These are phyloP conservation scores for Daldinia bambusicola DNA, from an alignment of 495 filamentous ascomycete genomes.

Conservation along the genomic window DNA sequence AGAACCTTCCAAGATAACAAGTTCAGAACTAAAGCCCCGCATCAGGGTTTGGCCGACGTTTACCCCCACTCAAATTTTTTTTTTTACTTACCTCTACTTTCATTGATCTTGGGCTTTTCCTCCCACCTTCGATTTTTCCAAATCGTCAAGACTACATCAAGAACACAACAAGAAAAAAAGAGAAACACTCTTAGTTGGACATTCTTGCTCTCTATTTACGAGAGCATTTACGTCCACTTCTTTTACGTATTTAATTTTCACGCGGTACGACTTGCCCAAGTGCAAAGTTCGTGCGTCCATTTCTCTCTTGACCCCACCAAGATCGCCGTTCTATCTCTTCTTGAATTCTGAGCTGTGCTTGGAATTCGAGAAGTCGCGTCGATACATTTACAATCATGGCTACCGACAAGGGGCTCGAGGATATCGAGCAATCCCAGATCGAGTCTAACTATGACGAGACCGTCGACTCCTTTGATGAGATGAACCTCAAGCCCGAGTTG, in stretches of 20 bases:
- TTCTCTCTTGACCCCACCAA: conserved; percentile 58
- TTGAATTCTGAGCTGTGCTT: conserved; percentile 72
- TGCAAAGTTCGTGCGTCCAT: conserved; percentile 54
- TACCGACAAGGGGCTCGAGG: conserved; percentile 95
- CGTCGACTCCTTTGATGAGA: conserved; percentile 97
- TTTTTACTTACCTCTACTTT: conserved; percentile 32
- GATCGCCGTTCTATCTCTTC: conserved; percentile 51
- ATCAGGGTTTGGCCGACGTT: conserved; percentile 47
- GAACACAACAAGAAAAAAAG: conserved; percentile 41
- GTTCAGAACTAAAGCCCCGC: conserved; percentile 31
- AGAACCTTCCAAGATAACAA: conserved; percentile 28
- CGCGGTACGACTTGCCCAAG: conserved; percentile 52
- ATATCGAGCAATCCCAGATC: conserved; percentile 90
- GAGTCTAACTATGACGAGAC: conserved; percentile 99
- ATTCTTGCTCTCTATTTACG: conserved; percentile 58
- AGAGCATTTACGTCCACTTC: conserved; percentile 55
- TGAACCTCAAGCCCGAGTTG: conserved; percentile 95
- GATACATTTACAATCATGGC: conserved; percentile 83
- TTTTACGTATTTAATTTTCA: conserved; percentile 53
- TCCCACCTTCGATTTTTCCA: conserved; percentile 47
- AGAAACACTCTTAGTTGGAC: conserved; percentile 45
- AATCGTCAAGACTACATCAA: conserved; percentile 46
- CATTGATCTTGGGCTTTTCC: conserved; percentile 42
- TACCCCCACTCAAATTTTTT: conserved; percentile 52
- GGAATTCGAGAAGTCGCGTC: conserved; percentile 71